Evolutionary conservation across 106 monocot species (phyloP), one percentile per base, ranked within the genome.

Genomic region (Cymbidium sinense): DNA sequence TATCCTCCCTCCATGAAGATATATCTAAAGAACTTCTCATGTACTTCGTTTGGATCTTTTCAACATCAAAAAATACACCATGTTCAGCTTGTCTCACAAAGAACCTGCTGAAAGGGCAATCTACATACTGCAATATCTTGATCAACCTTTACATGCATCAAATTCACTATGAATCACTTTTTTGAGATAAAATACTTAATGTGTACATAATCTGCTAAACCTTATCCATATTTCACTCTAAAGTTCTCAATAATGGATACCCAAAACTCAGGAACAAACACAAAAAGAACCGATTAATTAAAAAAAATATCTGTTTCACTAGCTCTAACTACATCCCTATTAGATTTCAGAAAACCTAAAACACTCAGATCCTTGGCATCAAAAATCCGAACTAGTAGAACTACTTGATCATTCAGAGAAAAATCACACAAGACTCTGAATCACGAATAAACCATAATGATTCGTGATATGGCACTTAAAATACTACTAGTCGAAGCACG

Each of bases 101-200:
- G 28, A 84, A 75, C 70, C 79, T 81, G 35, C 41, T 28, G 55
- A 86, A 77, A 28, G 76, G n/a, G 30, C 27, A 70, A 37, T 77
- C 36, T 34, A 70, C 81, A 33, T 74, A 43, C 36, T 71, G 75
- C 19, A 0, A 2, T 51, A 43, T 25, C 67, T 79, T 65, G 34
- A 39, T 82, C 82, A 37, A 34, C 76, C 21, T 30, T 28, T 21
- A 21, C 20, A 82, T 82, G 70, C 82, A 77, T 58, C 70, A 29
- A 51, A 54, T n/a, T 44, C 65, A 80, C 7, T 62, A 2, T 35
- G 30, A 71, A 74, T 25, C 9, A 21, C 44, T 47, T 44, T 23
- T 28, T 17, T 27, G 52, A 9, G 23, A 52, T n/a, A 71, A 27
- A 33, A 21, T 67, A 31, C 13, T 13, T 28, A 34, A 33, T 3